phyloP scores from a whole-genome alignment of 345 rosid species.

The Angophora floribunda region DNA sequence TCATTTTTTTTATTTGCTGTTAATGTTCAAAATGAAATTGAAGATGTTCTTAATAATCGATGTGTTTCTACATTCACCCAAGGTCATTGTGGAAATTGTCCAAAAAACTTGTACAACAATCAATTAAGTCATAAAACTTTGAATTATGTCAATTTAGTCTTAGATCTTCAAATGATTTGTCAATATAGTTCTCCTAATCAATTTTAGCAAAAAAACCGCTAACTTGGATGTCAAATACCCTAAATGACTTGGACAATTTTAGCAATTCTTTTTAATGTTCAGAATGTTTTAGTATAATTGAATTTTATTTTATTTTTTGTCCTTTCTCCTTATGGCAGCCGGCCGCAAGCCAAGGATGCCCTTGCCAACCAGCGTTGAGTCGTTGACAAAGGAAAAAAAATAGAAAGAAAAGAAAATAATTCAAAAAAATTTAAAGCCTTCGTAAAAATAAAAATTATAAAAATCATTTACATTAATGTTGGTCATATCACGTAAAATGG shows the following conservation, averaged over 20 bases:
- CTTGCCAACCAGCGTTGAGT: not conserved
- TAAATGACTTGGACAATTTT: too few species aligned
- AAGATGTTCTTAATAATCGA: too few species aligned
- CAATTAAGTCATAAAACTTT: not conserved
- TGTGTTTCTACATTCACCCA: not conserved
- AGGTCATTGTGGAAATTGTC: not conserved
- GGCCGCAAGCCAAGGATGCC: not conserved
- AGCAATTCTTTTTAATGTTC: not conserved
- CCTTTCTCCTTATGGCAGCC: not conserved
- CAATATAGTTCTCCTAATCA: not conserved
- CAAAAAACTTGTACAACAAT: not conserved
- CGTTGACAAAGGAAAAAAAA: not conserved
- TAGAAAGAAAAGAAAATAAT: not conserved
- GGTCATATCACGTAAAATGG: fast-evolving
- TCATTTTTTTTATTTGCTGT: too few species aligned
- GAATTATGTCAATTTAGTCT: not conserved
- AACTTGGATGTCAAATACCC: fast-evolving
- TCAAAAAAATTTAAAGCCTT: not conserved
- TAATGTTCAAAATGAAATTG: too few species aligned
- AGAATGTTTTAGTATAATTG: too few species aligned
- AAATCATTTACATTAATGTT: fast-evolving
- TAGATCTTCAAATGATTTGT: not conserved
- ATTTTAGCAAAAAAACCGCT: not conserved
- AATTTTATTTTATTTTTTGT: too few species aligned
- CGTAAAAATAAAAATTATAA: too few species aligned